Evolutionary conservation across 2,329 filamentous ascomycete genomes (phyloP).

Genomic region (Aspergillus viridinutans): DNA sequence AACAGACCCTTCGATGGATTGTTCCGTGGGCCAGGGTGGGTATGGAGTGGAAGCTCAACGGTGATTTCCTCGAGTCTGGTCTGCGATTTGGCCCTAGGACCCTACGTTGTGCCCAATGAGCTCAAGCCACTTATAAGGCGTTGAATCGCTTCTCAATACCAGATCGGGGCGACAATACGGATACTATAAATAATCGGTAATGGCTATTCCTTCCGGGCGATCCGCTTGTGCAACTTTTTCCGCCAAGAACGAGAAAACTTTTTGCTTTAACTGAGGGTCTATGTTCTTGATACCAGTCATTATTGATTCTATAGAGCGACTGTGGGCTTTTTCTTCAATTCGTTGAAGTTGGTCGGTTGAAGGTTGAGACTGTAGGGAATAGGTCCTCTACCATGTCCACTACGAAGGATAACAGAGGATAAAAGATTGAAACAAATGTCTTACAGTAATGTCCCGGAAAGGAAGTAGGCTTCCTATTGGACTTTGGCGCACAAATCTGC

Average conservation of each 20-base stretch:
- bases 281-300: no score
- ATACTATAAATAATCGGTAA: background rate
- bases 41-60: background rate
- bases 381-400: background rate
- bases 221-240: background rate
- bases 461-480: background rate
- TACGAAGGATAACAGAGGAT: no score
- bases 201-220: background rate
- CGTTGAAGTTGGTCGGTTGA: no score
- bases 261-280: background rate
- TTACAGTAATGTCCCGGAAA: background rate
- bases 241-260: background rate
- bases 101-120: background rate
- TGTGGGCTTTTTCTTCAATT: background rate
- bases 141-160: background rate
- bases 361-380: background rate
- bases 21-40: background rate
- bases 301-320: no score
- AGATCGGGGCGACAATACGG: background rate
- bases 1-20: background rate
- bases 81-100: background rate
- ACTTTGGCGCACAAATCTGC: background rate
- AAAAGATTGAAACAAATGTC: background rate
- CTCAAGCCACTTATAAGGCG: background rate
- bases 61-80: background rate